A percentile compares a stretch with the other conserved stretches of the same genome.
These are phyloP conservation scores for Linum trigynum DNA, from an alignment of 345 rosid species.

Conservation along the genomic window DNA sequence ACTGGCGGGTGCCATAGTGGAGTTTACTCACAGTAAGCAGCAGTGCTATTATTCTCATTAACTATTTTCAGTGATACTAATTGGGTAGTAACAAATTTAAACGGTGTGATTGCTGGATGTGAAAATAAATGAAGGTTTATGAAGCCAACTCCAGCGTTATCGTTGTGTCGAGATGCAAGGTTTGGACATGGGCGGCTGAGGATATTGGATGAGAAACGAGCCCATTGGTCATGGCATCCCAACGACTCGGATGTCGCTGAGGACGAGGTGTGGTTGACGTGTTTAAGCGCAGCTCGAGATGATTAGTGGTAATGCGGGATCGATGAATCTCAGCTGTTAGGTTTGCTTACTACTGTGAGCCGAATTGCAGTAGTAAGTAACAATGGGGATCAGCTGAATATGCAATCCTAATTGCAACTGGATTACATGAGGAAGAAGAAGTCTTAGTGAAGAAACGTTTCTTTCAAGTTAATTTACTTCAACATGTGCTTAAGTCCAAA, in stretches of 20 bases:
- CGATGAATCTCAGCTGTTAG: not conserved
- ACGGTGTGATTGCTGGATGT: not conserved
- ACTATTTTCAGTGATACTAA: no score
- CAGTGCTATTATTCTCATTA: no score
- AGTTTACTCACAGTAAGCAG: conserved; percentile 50
- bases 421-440: no score
- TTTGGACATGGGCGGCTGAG: conserved; percentile 69
- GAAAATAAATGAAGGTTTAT: conserved; percentile 33
- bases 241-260: conserved; percentile 45
- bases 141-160: conserved; percentile 39
- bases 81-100: not conserved
- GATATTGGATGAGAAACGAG: conserved; percentile 33
- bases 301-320: conserved; percentile 7
- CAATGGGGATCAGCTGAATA: no score
- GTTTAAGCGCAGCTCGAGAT: conserved; percentile 24
- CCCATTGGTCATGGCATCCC: conserved; percentile 87
- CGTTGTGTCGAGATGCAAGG: conserved; percentile 55
- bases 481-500: no score
- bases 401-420: no score
- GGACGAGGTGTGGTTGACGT: conserved; percentile 46
- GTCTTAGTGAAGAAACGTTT: no score
- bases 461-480: no score
- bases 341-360: no score
- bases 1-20: conserved; percentile 96
- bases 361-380: no score